Percentiles rank a stretch among this genome's conserved stretches.
Conservation (phyloP, 2,329 filamentous ascomycete genomes). For the Ceratocystis cubensis region DNA sequence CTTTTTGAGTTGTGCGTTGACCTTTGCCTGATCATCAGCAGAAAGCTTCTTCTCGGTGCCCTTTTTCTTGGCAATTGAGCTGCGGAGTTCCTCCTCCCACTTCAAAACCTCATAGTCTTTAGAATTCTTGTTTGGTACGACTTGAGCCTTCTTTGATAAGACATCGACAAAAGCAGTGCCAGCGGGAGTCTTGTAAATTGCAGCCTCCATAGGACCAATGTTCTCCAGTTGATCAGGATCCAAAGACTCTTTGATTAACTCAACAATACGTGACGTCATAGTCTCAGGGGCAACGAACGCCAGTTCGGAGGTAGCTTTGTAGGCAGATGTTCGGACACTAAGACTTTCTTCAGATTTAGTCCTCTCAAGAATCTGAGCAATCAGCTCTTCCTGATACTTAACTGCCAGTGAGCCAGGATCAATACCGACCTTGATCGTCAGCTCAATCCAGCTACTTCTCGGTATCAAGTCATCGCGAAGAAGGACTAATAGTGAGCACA, state of each 20-base stretch:
- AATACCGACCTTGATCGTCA: constrained; percentile 64
- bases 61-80: constrained; percentile 84
- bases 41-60: constrained; percentile 84
- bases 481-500: constrained; percentile 65
- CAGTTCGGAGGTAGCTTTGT: constrained; percentile 74
- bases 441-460: constrained; percentile 73
- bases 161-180: constrained; percentile 85
- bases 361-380: constrained; percentile 50
- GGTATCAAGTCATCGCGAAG: constrained; percentile 67
- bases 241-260: constrained; percentile 62
- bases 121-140: constrained; percentile 69
- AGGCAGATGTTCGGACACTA: constrained; percentile 55
- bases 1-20: constrained; percentile 81
- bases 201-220: constrained; percentile 76
- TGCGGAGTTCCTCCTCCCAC: constrained; percentile 87
- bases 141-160: constrained; percentile 65
- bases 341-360: constrained; percentile 34
- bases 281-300: constrained; percentile 82
- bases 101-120: constrained; percentile 95
- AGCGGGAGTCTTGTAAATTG: constrained; percentile 83
- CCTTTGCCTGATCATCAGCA: constrained; percentile 75
- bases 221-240: constrained; percentile 54
- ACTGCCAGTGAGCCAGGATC: constrained; percentile 71
- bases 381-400: constrained; percentile 48
- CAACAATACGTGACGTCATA: constrained; percentile 63